These are phyloP conservation scores for Trametes hirsuta DNA, from an alignment of 1,284 basidiomycete species.

Conservation along the genomic window DNA sequence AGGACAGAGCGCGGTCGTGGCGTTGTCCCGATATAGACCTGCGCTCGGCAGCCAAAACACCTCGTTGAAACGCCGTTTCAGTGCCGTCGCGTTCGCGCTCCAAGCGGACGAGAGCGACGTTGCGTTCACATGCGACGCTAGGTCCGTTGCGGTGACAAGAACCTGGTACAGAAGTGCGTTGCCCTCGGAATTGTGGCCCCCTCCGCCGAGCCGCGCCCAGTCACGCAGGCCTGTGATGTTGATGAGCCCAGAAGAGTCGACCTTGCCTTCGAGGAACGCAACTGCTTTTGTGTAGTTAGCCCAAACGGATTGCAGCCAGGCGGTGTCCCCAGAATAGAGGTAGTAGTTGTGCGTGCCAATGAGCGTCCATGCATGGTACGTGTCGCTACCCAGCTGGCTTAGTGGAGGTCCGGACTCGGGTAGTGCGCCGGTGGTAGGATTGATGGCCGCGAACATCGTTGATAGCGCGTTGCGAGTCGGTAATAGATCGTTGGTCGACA, in stretches of 20 bases:
- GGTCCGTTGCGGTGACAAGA: slow-evolving; percentile 49
- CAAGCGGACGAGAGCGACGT: slow-evolving; percentile 38
- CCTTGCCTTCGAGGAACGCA: slow-evolving; percentile 46
- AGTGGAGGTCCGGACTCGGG: slow-evolving; percentile 62
- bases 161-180: slow-evolving; percentile 55
- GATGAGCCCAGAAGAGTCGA: slow-evolving; percentile 49
- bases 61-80: slow-evolving; percentile 47
- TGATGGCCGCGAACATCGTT: slow-evolving; percentile 59
- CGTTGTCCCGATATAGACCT: slow-evolving; percentile 53
- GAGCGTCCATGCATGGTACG: slow-evolving; percentile 50
- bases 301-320: slow-evolving; percentile 49
- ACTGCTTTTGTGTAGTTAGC: slow-evolving; percentile 55
- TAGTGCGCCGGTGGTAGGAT: slow-evolving; percentile 54
- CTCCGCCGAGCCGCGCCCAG: slow-evolving; percentile 52
- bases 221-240: slow-evolving; percentile 51
- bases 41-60: slow-evolving; percentile 46
- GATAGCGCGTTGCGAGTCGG: slow-evolving; percentile 58
- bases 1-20: slow-evolving; percentile 45
- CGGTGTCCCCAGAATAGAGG: slow-evolving; percentile 50
- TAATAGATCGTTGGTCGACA: slow-evolving; percentile 59
- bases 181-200: slow-evolving; percentile 51
- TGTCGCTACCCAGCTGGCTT: slow-evolving; percentile 50
- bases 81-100: slow-evolving; percentile 43
- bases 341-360: slow-evolving; percentile 50
- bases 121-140: slow-evolving; percentile 47